phyloP scores from a whole-genome alignment of 2,329 filamentous ascomycete genomes.

The Pestalotiopsis sp. region DNA sequence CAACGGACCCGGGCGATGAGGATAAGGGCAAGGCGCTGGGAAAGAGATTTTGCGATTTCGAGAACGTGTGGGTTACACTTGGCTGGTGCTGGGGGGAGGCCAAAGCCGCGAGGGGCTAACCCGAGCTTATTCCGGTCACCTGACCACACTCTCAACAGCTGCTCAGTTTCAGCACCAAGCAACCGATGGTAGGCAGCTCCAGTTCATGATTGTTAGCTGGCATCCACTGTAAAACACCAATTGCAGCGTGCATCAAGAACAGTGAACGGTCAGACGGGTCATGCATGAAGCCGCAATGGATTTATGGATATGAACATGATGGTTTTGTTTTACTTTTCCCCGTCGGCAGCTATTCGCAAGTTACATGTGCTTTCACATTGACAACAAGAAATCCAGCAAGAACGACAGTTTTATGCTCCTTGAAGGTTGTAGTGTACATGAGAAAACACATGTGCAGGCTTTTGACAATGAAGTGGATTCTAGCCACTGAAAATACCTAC shows the following conservation, averaged over 20 bases:
- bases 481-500: background rate
- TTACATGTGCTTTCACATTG: no score
- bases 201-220: background rate
- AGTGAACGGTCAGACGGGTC: no score
- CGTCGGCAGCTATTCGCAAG: no score
- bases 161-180: background rate
- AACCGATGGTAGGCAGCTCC: background rate
- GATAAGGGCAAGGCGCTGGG: constrained; percentile 16
- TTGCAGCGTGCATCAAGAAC: no score
- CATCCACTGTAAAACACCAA: no score
- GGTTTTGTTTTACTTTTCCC: no score
- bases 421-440: no score
- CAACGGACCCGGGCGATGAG: constrained; percentile 10
- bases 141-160: background rate
- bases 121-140: constrained; percentile 9
- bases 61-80: constrained; percentile 20
- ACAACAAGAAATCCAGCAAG: no score
- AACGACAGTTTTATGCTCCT: no score
- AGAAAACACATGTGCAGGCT: no score
- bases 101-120: constrained; percentile 8
- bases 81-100: constrained; percentile 11
- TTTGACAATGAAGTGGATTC: background rate
- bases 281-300: no score
- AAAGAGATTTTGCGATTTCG: constrained; percentile 33
- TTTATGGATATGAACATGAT: no score